phyloP scores from a whole-genome alignment of 305 asterid genomes.

The Solanum hybrid region DNA sequence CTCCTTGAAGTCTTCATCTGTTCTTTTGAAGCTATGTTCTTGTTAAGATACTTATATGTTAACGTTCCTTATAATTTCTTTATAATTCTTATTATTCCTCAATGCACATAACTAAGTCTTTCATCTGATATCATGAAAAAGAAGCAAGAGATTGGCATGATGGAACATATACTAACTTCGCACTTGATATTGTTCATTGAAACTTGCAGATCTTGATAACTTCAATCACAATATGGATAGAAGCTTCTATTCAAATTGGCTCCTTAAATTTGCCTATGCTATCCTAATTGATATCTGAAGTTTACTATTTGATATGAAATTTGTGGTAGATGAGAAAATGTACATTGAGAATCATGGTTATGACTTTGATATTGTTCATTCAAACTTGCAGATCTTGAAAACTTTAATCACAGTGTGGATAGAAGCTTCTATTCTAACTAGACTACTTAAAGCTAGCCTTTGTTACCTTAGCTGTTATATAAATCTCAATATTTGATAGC shows the following conservation, averaged over 20 bases:
- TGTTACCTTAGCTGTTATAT: background rate
- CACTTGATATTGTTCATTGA: background rate
- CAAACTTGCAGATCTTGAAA: background rate
- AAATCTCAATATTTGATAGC: background rate
- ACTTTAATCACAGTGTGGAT: background rate
- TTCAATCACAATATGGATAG: background rate
- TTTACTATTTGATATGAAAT: background rate
- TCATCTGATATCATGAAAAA: background rate
- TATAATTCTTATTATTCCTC: background rate
- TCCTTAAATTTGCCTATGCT: background rate
- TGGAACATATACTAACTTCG: background rate
- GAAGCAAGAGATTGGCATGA: background rate
- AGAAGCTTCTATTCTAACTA: background rate
- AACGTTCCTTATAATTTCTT: background rate
- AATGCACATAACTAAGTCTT: background rate
- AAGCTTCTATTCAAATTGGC: background rate
- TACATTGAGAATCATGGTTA: background rate
- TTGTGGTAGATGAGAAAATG: background rate
- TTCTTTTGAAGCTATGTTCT: background rate
- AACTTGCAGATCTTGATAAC: background rate
- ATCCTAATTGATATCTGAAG: background rate
- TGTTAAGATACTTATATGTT: background rate
- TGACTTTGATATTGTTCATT: background rate
- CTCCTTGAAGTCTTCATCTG: constrained; percentile 6
- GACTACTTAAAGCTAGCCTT: background rate